phyloP scores from a whole-genome alignment of 2,329 filamentous ascomycete genomes.

The Aspergillus carbonarius region DNA sequence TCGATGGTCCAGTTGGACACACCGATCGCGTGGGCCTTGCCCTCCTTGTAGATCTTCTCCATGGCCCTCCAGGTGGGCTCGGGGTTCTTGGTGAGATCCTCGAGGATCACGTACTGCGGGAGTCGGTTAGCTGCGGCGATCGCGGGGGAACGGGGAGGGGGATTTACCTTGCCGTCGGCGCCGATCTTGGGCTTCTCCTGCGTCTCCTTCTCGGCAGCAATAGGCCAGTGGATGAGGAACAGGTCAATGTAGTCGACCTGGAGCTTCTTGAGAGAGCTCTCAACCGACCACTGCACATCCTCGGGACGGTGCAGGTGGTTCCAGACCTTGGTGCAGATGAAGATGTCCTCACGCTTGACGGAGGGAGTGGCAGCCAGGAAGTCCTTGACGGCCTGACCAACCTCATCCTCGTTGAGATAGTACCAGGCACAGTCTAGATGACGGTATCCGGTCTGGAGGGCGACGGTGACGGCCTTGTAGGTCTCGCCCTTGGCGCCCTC shows the following conservation, averaged over 20 bases:
- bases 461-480: conserved; percentile 54
- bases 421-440: conserved; percentile 58
- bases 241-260: conserved; percentile 70
- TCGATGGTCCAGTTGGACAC: conserved; percentile 71
- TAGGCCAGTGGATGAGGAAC: conserved; percentile 59
- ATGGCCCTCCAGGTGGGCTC: conserved; percentile 66
- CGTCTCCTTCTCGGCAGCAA: conserved; percentile 52
- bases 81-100: conserved; percentile 65
- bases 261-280: conserved; percentile 63
- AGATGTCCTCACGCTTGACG: conserved; percentile 52
- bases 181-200: conserved; percentile 50
- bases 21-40: conserved; percentile 68
- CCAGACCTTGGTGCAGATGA: conserved; percentile 55
- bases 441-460: conserved; percentile 53
- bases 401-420: conserved; percentile 56
- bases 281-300: conserved; percentile 53
- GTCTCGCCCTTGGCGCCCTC: conserved; percentile 62
- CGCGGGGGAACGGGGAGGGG: neutral
- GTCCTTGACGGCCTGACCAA: conserved; percentile 54
- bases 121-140: neutral
- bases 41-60: conserved; percentile 58
- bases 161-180: conserved; percentile 51
- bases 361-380: conserved; percentile 52
- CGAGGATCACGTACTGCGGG: conserved; percentile 60
- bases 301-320: conserved; percentile 52